phyloP scores from a whole-genome alignment of 1,284 basidiomycete species.

The Pholiota adiposa region DNA sequence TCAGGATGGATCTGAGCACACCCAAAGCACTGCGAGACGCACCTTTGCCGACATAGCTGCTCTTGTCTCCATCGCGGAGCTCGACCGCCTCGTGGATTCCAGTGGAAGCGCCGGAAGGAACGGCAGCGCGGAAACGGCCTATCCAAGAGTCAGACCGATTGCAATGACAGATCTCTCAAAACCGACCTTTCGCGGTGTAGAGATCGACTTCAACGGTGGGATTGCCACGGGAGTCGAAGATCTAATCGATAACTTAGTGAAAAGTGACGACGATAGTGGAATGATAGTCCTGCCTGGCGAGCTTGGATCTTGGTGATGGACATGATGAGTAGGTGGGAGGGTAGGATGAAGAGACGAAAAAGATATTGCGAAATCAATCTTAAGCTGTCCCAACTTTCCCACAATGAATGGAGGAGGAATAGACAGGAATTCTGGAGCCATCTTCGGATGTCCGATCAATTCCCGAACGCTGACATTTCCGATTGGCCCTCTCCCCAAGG shows the following conservation, averaged over 20 bases:
- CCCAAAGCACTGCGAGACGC: constrained; percentile 26
- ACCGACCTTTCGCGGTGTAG: constrained; percentile 79
- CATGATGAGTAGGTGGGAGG: constrained; percentile 59
- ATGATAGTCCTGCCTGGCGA: constrained; percentile 68
- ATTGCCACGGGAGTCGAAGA: constrained; percentile 97
- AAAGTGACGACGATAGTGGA: constrained; percentile 13
- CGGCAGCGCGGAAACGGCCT: constrained; percentile 95
- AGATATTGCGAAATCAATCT: constrained; percentile 36
- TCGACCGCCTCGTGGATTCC: constrained; percentile 99
- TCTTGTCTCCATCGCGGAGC: constrained; percentile 96
- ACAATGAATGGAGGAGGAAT: constrained; percentile 25
- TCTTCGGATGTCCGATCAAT: constrained; percentile 20
- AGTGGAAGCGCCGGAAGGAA: constrained; percentile 98
- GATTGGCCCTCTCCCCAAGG: background rate
- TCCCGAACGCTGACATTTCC: constrained; percentile 13
- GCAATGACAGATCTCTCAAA: background rate
- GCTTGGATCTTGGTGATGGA: constrained; percentile 87
- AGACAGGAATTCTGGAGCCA: constrained; percentile 2
- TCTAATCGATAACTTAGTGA: constrained; percentile 51
- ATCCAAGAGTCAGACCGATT: constrained; percentile 22
- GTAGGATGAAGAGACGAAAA: constrained; percentile 23
- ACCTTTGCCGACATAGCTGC: constrained; percentile 96
- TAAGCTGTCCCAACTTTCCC: constrained; percentile 33
- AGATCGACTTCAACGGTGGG: constrained; percentile 97
- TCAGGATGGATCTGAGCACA: constrained; percentile 4